Evolutionary conservation across 768 basidiomycete species (phyloP), one percentile per base, ranked within the genome.

Genomic region (Xerocomus spinulosus): DNA sequence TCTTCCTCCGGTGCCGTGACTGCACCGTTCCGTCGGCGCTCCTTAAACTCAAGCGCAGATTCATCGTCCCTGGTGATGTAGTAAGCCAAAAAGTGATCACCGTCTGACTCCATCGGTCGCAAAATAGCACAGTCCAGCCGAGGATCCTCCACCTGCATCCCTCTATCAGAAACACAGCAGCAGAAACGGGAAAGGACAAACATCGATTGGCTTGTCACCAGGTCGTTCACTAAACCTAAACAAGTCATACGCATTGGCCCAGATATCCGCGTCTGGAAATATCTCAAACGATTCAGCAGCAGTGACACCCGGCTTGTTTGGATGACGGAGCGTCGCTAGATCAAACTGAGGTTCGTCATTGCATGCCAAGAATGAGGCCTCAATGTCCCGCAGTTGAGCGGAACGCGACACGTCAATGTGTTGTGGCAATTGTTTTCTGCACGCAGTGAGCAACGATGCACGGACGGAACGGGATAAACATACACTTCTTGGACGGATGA

Each of bases 161-260:
- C 3, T 12, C 21, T 12, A 30, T 53, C 15, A 54, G 26, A 30
- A 33, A 40, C 23, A 30, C 5, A 25, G 47, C 24, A 42, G 24
- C 9, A 44, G 15, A 23, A 24, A 24, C 28, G 46, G 20, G 40
- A 29, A 14, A 33, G 32, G 24, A 68, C 80, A 46, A 44, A 88
- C 88, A 54, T 91, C 88, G 7, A 77, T 57, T 13, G 77, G 57
- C 37, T 83, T 73, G 48, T 92, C 90, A n/a, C 90, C 90, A 14
- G 90, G 90, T 17, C 89, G 73, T 62, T 93, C 90, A 10, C 82
- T 82, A 63, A 93, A 92, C 49, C 83, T 73, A 74, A 92, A 91
- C 44, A 93, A 64, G 63, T 92, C 90, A 61, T 92, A 91, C 52
- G 85, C 85, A 61, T 91, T 94, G 34, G 88, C 81, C 90, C 91